Base-by-base conservation (phyloP, 805 yeast species). In the Metschnikowia noctiluminum region DNA sequence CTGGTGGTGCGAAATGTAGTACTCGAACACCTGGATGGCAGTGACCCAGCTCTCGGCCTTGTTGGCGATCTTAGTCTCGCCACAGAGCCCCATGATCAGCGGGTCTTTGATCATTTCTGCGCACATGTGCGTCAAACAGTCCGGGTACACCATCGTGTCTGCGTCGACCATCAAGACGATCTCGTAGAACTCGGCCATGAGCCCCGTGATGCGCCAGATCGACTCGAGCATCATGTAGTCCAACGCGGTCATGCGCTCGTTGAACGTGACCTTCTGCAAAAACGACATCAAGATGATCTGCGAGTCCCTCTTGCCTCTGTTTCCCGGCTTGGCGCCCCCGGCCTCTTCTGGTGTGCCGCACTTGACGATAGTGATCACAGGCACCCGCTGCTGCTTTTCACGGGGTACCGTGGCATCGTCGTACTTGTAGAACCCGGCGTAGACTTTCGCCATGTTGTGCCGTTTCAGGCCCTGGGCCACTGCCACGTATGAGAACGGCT, bases 401-500 rank as follows among this genome's bases (percentile, higher is more conserved):
- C 71, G 69, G 2, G 92, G 88, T 39, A 90, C 82, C 1, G 92
- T 87, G 3, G 69, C 61, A 55, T 87, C 87, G 59, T 88, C 83
- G 63, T 91, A 94, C 57, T 84, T 84, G 71, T 94, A 94, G 64
- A 88, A 94, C 0, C 99, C 99, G 11, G 96, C 84, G 62, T 89
- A 92, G 2, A 92, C 90, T 68, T 91, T 92, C 28, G 99, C 97
- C 96, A 91, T 90, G 65, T 94, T 94, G 63, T 94, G 99, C 64
- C 99, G 85, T 70, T 89, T 94, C 4, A 87, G 60, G 58, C 99
- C 99, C 58, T 87, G 87, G 2, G 96, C 96, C 37, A 94, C 97
- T 7, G 98, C 96, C 35, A 94, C 96, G 64, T 94, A 92, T 0
- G 97, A 90, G 61, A 82, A 77, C 0, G 97, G 80, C 62, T 80